Conservation (phyloP, 2,329 filamentous ascomycete species). For the Epicoccum nigrum region DNA sequence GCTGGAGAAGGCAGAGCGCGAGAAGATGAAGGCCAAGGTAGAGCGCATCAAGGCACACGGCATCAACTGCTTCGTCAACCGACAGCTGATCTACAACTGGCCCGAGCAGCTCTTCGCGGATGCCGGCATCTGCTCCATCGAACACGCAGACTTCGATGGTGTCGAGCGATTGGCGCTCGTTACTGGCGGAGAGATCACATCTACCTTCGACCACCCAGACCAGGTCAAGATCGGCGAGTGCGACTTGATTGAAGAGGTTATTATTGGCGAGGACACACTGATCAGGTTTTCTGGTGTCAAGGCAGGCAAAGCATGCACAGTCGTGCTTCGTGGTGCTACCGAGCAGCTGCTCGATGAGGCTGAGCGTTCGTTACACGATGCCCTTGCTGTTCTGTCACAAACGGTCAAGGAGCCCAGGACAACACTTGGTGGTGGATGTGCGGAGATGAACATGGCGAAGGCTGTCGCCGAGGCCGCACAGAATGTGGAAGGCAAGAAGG, state of each 20-base stretch:
- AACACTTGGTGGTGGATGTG: constrained; percentile 92
- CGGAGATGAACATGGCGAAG: constrained; percentile 99
- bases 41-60: constrained; percentile 98
- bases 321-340: constrained; percentile 93
- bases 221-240: constrained; percentile 95
- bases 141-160: constrained; percentile 98
- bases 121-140: constrained; percentile 96
- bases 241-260: constrained; percentile 95
- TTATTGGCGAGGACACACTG: constrained; percentile 95
- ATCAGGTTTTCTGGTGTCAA: constrained; percentile 98
- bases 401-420: constrained; percentile 94
- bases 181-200: constrained; percentile 95
- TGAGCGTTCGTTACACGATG: constrained; percentile 94
- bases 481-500: constrained; percentile 95
- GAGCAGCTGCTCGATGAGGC: constrained; percentile 97
- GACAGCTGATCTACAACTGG: constrained; percentile 99
- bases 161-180: constrained; percentile 94
- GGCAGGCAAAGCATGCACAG: constrained; percentile 91
- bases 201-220: constrained; percentile 97
- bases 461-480: constrained; percentile 93
- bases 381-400: constrained; percentile 92
- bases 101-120: constrained; percentile 98
- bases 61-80: constrained; percentile 99
- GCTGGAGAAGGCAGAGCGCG: constrained; percentile 94
- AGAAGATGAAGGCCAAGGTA: constrained; percentile 99